phyloP scores from a whole-genome alignment of 176 grass and related monocot species.

The Neostapfia colusana region DNA sequence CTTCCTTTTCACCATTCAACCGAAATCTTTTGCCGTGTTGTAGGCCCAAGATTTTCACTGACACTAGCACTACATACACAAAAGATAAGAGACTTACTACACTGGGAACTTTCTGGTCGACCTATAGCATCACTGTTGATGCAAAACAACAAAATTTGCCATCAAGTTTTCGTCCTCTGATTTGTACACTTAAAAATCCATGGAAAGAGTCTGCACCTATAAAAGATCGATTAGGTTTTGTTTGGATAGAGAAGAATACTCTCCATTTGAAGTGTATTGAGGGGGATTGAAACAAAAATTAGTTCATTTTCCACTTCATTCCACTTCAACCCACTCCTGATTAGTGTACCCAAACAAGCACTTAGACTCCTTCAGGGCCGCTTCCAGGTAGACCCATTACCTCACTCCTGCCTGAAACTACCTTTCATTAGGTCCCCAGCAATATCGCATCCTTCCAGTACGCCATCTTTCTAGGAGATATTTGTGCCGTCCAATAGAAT shows the following conservation, averaged over 20 bases:
- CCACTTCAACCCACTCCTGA: no score
- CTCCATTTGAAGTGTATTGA: no score
- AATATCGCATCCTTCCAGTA: neutral
- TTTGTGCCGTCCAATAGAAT: slow-evolving; percentile 15
- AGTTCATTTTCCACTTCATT: no score
- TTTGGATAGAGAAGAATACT: no score
- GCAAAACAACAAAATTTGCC: slow-evolving; percentile 28
- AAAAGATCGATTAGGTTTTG: neutral
- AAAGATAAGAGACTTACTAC: neutral
- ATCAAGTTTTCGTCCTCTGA: slow-evolving; percentile 14
- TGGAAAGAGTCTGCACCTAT: slow-evolving; percentile 25
- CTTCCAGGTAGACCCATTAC: neutral
- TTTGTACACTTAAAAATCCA: slow-evolving; percentile 44
- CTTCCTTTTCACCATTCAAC: no score
- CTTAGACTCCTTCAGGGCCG: slow-evolving; percentile 1
- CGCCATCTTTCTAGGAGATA: slow-evolving; percentile 21
- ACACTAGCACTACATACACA: slow-evolving; percentile 28
- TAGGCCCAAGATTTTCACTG: slow-evolving; percentile 22
- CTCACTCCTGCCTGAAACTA: slow-evolving; percentile 14
- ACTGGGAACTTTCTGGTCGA: slow-evolving; percentile 15
- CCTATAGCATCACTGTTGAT: slow-evolving; percentile 21
- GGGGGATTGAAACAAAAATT: no score
- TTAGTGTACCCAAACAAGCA: no score
- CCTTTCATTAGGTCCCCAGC: slow-evolving; percentile 6
- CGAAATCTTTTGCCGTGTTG: neutral